phyloP scores from a whole-genome alignment of 805 yeast genomes.

The Candida maltosa region DNA sequence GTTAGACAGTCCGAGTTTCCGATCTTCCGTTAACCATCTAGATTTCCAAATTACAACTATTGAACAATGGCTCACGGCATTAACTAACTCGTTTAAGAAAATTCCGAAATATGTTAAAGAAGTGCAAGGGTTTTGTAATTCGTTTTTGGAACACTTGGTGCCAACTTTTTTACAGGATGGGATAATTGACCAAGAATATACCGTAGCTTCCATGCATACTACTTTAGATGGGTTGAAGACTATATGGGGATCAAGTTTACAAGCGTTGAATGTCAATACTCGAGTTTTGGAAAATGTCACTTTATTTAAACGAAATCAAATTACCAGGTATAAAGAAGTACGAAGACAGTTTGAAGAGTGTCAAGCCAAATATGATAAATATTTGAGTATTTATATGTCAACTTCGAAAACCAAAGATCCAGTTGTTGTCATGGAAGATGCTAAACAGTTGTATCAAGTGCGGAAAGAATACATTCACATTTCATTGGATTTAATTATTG shows the following conservation, averaged over 20 bases:
- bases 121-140: conserved; percentile 42
- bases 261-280: conserved; percentile 40
- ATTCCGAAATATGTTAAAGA: conserved; percentile 46
- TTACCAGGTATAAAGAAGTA: conserved; percentile 51
- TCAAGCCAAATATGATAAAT: conserved; percentile 67
- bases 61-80: conserved; percentile 63
- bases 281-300: conserved; percentile 34
- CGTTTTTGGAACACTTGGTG: conserved; percentile 47
- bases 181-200: conserved; percentile 71
- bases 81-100: conserved; percentile 42
- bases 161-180: conserved; percentile 60
- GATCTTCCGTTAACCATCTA: conserved; percentile 71
- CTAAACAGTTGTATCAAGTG: conserved; percentile 67
- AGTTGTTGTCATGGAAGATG: conserved; percentile 67
- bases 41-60: conserved; percentile 60
- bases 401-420: conserved; percentile 63
- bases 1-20: conserved; percentile 86
- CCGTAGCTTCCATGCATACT: conserved; percentile 52
- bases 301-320: conserved; percentile 39
- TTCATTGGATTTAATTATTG: conserved; percentile 56
- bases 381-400: conserved; percentile 50
- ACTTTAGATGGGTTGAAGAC: conserved; percentile 48
- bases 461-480: conserved; percentile 62
- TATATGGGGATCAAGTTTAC: conserved; percentile 47
- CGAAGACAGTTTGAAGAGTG: conserved; percentile 56